phyloP scores from a whole-genome alignment of 768 basidiomycete species.

The Gymnopilus junonius region DNA sequence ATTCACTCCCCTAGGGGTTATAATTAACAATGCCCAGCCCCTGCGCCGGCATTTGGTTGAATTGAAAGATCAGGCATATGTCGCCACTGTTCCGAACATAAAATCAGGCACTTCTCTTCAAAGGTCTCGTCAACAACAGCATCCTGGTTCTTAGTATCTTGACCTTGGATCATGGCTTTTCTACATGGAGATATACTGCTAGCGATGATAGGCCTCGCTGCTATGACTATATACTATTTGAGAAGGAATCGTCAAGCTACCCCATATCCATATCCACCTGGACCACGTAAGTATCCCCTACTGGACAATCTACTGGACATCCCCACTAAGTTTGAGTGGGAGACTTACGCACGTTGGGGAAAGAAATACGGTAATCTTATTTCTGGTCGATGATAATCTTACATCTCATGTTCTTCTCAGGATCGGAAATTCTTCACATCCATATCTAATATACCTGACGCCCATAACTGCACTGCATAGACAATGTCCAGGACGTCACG shows the following conservation, averaged over 20 bases:
- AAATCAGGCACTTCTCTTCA: neutral
- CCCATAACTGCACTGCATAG: slow-evolving; percentile 18
- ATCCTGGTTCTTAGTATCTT: neutral
- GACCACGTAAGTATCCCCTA: slow-evolving; percentile 37
- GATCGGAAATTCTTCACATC: slow-evolving; percentile 27
- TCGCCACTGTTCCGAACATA: neutral
- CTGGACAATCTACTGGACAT: neutral
- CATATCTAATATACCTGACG: neutral
- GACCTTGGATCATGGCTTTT: neutral
- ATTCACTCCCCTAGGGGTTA: no score
- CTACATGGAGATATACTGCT: neutral
- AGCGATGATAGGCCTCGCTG: neutral
- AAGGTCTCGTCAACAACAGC: neutral
- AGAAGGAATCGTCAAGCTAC: slow-evolving; percentile 6
- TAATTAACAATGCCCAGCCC: neutral
- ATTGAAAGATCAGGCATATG: neutral
- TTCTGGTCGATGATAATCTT: neutral
- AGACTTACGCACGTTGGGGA: neutral
- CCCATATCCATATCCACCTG: slow-evolving; percentile 36
- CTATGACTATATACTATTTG: neutral
- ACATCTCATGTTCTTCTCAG: slow-evolving; percentile 10
- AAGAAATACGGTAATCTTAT: slow-evolving; percentile 23
- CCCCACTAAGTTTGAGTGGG: neutral
- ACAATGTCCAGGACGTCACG: slow-evolving; percentile 40
- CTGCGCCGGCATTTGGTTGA: neutral